Evolutionary conservation across 2,329 filamentous ascomycete species (phyloP).

Genomic region (Verruconis gallopava): DNA sequence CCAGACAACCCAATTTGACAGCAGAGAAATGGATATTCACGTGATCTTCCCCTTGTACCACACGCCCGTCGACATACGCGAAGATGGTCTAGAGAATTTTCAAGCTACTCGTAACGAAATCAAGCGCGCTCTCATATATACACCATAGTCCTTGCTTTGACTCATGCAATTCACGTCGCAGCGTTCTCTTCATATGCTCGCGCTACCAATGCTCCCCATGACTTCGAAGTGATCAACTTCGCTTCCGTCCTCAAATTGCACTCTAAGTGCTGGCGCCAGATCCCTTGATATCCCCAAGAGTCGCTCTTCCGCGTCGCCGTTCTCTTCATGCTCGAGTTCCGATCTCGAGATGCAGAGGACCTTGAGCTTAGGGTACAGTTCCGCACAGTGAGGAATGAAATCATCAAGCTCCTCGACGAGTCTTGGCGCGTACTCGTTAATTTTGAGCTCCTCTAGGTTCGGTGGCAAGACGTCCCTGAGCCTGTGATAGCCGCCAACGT

Average conservation of each 20-base stretch:
- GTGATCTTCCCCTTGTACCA: no score
- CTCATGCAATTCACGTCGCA: background rate
- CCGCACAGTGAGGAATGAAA: background rate
- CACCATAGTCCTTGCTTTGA: no score
- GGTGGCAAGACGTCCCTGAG: constrained; percentile 7
- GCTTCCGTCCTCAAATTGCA: constrained; percentile 7
- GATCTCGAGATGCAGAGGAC: constrained; percentile 2
- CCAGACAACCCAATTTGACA: no score
- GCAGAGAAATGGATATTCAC: no score
- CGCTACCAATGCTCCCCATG: constrained; percentile 2
- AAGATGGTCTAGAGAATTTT: no score
- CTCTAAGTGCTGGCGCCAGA: background rate
- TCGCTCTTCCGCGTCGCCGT: constrained; percentile 7
- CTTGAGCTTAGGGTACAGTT: constrained; percentile 1
- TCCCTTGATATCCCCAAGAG: constrained; percentile 1
- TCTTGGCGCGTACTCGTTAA: constrained; percentile 8
- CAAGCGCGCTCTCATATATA: no score
- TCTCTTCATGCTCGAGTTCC: background rate
- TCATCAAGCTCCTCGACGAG: constrained; percentile 4
- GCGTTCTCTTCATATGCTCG: background rate
- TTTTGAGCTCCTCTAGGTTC: constrained; percentile 6
- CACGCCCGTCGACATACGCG: no score
- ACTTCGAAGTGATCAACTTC: constrained; percentile 11
- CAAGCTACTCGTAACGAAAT: no score
- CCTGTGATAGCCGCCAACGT: constrained; percentile 1